A percentile compares a stretch with the other conserved stretches of the same genome.
Conservation (phyloP, 176 grass and related monocot genomes). For the Neostapfia colusana region DNA sequence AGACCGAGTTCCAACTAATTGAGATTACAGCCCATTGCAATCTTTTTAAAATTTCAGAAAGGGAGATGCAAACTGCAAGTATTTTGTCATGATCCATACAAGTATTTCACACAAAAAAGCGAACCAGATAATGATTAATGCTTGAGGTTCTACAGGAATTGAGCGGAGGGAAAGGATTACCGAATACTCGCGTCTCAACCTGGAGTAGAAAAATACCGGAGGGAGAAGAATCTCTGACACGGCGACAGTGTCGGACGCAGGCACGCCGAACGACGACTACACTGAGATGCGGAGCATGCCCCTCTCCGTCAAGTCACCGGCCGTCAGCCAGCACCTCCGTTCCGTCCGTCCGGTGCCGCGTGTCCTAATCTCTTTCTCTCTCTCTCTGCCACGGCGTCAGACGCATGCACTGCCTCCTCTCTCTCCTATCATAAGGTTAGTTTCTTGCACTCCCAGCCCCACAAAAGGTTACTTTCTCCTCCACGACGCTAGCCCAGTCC, state of each 20-base stretch:
- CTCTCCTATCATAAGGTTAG: neutral
- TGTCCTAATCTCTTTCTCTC: slow-evolving; percentile 8
- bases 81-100: neutral
- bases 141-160: too few species aligned
- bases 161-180: too few species aligned
- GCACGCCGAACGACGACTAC: too few species aligned
- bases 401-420: slow-evolving; percentile 7
- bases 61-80: neutral
- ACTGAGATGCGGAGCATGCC: too few species aligned
- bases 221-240: too few species aligned
- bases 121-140: too few species aligned
- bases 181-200: too few species aligned
- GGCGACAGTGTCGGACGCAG: too few species aligned
- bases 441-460: neutral
- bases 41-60: neutral
- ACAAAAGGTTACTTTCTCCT: too few species aligned
- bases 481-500: too few species aligned
- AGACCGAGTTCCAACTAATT: neutral
- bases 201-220: too few species aligned
- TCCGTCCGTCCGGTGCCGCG: slow-evolving; percentile 2
- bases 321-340: neutral
- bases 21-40: neutral
- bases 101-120: too few species aligned
- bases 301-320: neutral
- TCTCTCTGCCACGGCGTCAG: neutral